Conservation (phyloP, 2,329 filamentous ascomycete genomes). For the Sporothrix luriei region DNA sequence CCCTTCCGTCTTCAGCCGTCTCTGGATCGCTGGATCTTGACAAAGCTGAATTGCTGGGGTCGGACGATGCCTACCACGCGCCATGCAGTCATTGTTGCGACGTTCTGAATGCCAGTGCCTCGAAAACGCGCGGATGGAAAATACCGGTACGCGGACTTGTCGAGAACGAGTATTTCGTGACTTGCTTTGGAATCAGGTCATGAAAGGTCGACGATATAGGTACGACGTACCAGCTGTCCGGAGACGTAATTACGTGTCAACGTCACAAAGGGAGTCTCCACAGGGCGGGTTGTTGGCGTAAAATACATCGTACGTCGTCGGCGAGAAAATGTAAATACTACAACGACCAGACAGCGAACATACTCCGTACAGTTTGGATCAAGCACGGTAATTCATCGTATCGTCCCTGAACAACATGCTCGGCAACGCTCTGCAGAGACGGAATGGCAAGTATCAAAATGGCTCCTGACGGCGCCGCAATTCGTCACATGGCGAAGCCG, state of each 20-base stretch:
- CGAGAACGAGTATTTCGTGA: background rate
- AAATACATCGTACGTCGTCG: no score
- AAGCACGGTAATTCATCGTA: no score
- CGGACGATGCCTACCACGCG: background rate
- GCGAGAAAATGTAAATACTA: background rate
- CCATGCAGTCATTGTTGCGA: slow-evolving; percentile 8
- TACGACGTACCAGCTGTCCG: slow-evolving; percentile 1
- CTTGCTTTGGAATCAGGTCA: slow-evolving; percentile 3
- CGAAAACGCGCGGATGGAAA: slow-evolving; percentile 5
- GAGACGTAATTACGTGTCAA: background rate
- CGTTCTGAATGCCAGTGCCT: background rate
- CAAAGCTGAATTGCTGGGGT: background rate
- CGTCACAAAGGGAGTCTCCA: background rate
- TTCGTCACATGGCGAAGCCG: background rate
- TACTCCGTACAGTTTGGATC: background rate
- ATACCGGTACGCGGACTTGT: background rate
- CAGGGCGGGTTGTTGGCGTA: slow-evolving; percentile 10
- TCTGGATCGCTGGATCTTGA: background rate
- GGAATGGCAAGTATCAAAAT: background rate
- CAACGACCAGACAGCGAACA: background rate
- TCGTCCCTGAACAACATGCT: no score
- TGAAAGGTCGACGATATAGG: background rate
- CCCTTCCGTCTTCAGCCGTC: slow-evolving; percentile 12
- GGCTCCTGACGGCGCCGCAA: background rate
- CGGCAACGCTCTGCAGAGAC: background rate